Percentiles rank a stretch among this genome's conserved stretches.
phyloP scores from a whole-genome alignment of 2,329 filamentous ascomycete genomes.

The Cladophialophora immunda region DNA sequence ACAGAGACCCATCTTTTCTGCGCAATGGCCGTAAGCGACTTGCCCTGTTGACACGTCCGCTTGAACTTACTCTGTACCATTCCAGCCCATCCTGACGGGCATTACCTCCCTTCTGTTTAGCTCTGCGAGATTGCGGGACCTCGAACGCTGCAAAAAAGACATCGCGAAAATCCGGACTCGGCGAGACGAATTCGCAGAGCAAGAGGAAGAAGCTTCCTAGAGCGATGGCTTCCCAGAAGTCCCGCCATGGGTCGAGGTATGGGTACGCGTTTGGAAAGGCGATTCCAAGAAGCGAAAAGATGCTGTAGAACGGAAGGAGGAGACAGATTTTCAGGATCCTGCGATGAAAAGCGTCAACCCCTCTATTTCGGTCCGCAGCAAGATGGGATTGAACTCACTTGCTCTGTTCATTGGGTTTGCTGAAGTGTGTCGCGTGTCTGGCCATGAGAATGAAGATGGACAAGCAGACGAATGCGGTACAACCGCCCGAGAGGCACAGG shows the following conservation, averaged over 20 bases:
- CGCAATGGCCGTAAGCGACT: neutral
- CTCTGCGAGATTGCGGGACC: slow-evolving; percentile 39
- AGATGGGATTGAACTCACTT: slow-evolving; percentile 41
- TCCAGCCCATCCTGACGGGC: slow-evolving; percentile 41
- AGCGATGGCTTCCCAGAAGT: slow-evolving; percentile 52
- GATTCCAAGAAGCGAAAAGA: slow-evolving; percentile 52
- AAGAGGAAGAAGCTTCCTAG: slow-evolving; percentile 57
- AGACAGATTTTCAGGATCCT: slow-evolving; percentile 54
- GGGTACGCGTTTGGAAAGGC: slow-evolving; percentile 49
- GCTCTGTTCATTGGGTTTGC: slow-evolving; percentile 53
- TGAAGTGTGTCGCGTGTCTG: slow-evolving; percentile 51
- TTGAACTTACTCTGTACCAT: slow-evolving; percentile 42
- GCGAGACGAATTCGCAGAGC: slow-evolving; percentile 54
- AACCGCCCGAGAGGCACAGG: slow-evolving; percentile 49
- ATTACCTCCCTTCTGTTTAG: slow-evolving; percentile 41
- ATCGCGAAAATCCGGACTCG: slow-evolving; percentile 46
- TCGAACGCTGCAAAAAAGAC: slow-evolving; percentile 50
- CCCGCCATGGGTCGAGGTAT: slow-evolving; percentile 53
- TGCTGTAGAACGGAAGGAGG: slow-evolving; percentile 53
- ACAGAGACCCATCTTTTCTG: slow-evolving; percentile 48
- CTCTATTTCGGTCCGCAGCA: neutral
- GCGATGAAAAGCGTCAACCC: slow-evolving; percentile 33
- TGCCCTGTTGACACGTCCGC: neutral
- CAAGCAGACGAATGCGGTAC: slow-evolving; percentile 46
- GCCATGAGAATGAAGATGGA: slow-evolving; percentile 45